Percentiles rank a stretch among this genome's conserved stretches.
phyloP scores from a whole-genome alignment of 108 stramenopile genomes.

The Nitzschia putrida region DNA sequence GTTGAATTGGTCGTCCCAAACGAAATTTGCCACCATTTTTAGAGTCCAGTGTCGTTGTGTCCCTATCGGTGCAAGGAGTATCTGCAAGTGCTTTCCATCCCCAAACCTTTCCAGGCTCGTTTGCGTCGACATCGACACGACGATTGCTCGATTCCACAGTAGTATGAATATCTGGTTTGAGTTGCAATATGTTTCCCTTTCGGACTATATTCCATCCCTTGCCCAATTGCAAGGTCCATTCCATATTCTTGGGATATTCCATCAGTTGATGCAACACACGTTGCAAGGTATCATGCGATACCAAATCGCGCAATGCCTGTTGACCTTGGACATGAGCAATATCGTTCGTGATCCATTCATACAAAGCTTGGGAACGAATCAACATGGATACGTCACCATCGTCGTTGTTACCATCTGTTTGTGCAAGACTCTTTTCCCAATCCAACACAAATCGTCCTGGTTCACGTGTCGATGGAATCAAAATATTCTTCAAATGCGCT shows the following conservation, averaged over 20 bases:
- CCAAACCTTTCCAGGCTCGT: too few species aligned
- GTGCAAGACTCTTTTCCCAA: conserved; percentile 1
- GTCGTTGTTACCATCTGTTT: neutral
- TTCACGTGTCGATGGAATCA: neutral
- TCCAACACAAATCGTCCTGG: neutral
- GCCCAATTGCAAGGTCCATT: conserved; percentile 76
- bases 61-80: too few species aligned
- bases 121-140: too few species aligned
- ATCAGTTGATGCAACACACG: conserved; percentile 59
- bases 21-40: too few species aligned
- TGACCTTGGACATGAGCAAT: neutral
- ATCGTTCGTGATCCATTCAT: conserved; percentile 46
- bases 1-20: too few species aligned
- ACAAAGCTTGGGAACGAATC: conserved; percentile 67
- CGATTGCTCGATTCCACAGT: too few species aligned
- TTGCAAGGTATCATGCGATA: conserved; percentile 65
- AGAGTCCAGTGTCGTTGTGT: too few species aligned
- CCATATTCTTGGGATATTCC: conserved; percentile 43
- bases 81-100: too few species aligned
- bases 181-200: conserved; percentile 48
- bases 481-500: conserved; percentile 41
- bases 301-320: neutral
- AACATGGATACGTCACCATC: conserved; percentile 18
- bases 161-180: neutral
- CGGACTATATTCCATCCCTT: conserved; percentile 53